Conservation (phyloP, 495 filamentous ascomycete genomes). For the Copromyces sp. region DNA sequence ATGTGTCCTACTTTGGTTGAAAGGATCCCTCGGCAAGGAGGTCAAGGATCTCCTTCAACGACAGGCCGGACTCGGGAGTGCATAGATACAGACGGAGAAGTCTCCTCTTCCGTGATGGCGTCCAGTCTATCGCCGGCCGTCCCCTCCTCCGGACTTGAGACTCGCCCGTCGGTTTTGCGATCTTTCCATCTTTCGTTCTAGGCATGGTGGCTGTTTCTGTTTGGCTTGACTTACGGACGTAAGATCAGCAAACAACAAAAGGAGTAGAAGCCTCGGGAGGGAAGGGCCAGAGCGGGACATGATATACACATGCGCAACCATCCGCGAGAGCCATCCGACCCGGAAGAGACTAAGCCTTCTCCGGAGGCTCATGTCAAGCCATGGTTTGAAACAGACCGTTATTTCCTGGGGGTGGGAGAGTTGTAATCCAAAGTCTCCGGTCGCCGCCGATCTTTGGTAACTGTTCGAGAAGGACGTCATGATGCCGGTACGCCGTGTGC, state of each 20-base stretch:
- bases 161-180: slow-evolving; percentile 4
- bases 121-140: slow-evolving; percentile 11
- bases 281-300: not conserved
- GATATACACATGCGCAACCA: not conserved
- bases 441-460: not conserved
- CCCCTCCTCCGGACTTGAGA: slow-evolving; percentile 4
- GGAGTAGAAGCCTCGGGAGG: not conserved
- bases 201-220: not conserved
- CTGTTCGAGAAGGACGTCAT: not conserved
- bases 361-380: not conserved
- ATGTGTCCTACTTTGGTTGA: slow-evolving; percentile 7
- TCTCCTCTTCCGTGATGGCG: slow-evolving; percentile 4
- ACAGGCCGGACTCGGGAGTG: slow-evolving; percentile 11
- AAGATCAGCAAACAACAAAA: not conserved
- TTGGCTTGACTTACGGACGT: not conserved
- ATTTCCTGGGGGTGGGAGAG: not conserved
- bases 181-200: slow-evolving; percentile 3
- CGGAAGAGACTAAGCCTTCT: not conserved
- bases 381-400: not conserved
- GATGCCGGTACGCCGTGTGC: not conserved
- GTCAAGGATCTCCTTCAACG: slow-evolving; percentile 10
- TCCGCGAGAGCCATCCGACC: not conserved
- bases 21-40: slow-evolving; percentile 8
- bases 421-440: not conserved
- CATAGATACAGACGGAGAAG: slow-evolving; percentile 11